Conservation (phyloP, 2,329 filamentous ascomycete genomes). For the Neofusicoccum umdonicola region DNA sequence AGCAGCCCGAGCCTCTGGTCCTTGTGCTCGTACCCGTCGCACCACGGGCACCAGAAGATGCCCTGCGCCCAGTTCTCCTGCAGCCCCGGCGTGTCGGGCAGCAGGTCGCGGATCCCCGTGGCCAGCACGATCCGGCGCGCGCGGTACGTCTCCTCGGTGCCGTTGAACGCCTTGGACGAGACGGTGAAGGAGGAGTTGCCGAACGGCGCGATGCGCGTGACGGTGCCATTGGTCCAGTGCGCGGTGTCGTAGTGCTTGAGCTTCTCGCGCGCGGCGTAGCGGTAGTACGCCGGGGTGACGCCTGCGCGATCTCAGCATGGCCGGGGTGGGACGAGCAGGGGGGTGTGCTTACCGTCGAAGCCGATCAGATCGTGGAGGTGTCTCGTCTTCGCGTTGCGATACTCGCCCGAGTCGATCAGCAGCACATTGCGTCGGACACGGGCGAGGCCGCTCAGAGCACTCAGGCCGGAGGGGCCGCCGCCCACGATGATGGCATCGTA, state of each 20-base stretch:
- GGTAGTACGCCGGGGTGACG: conserved; percentile 6
- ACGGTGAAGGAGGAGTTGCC: neutral
- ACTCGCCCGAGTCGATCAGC: conserved; percentile 44
- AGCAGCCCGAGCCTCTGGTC: conserved; percentile 1
- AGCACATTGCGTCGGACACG: conserved; percentile 41
- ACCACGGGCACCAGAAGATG: conserved; percentile 11
- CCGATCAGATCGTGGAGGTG: conserved; percentile 1
- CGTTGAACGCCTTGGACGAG: neutral
- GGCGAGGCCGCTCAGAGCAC: conserved; percentile 39
- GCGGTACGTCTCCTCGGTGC: neutral
- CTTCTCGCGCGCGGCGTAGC: neutral
- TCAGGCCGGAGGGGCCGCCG: conserved; percentile 47
- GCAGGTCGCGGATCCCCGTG: neutral
- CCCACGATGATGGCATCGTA: conserved; percentile 42
- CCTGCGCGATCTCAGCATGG: neutral
- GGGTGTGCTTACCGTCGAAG: neutral
- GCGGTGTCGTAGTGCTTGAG: neutral
- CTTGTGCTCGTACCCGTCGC: conserved; percentile 7
- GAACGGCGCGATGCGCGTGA: neutral
- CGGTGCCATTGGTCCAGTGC: neutral
- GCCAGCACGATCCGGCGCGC: neutral
- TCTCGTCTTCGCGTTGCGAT: conserved; percentile 38
- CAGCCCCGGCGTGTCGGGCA: neutral
- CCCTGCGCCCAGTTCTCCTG: neutral
- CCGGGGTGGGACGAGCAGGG: neutral